Base-by-base conservation (phyloP, 225 moss, liverwort and hornwort genomes). In the Ulota crispa region DNA sequence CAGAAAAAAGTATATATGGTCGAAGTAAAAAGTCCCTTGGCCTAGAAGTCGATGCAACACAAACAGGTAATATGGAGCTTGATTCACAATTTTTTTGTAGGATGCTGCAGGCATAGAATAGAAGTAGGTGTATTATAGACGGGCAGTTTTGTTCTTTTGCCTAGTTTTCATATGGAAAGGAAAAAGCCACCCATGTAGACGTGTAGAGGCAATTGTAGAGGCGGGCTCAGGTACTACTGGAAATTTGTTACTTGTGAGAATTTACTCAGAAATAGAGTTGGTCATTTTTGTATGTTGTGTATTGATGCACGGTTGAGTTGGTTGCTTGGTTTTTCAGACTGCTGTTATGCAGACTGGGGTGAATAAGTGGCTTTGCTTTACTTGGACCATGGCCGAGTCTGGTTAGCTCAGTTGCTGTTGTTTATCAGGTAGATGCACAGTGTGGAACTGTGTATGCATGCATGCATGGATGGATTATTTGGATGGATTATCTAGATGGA, bases 51-150 rank as follows among this genome's bases (percentile, higher is more conserved):
- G 64, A 32, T 28, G 74, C 83, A 80, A 85, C 87, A 80, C 87
- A 66, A 61, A 77, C 84, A 42, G 66, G 71, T 81, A 83, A 86
- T 89, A 78, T 89, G 77, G 60, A 81, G 75, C 78, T 81, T 89
- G 83, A 83, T 78, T 78, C 82, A 80, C 86, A 84, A 80, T 68
- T 82, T 72, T 80, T 87, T 84, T 73, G 84, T 73, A 79, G 73
- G 76, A 52, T 84, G 68, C 78, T 82, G 86, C 79, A 64, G 75
- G 19, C 68, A 45, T 81, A 37, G 62, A 27, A 45, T 81, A 37
- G 62, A 27, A 57, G 78, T 73, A 81, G 79, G 57, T 88, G 85
- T 88, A 88, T 39, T 73, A 83, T 88, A 88, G 83, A 77, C 77
- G 50, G 83, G 68, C 81, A 68, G 2, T 81, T 73, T 73, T 52